Conservation (phyloP, 1,139 yeast genomes). For the Hemisphaericaspora lyxosophila region DNA sequence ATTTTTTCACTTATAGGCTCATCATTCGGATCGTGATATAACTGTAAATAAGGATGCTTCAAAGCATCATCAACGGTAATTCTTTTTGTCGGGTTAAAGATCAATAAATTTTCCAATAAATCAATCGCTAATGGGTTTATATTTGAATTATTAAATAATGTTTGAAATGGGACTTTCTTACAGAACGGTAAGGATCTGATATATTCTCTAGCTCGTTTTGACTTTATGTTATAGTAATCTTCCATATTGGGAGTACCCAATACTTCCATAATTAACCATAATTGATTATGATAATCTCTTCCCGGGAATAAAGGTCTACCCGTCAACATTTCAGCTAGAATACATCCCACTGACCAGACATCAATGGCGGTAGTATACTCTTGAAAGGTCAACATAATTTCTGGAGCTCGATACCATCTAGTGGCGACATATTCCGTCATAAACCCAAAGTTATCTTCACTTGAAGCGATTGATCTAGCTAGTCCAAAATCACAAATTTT, state of each 20-base stretch:
- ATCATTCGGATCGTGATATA: constrained; percentile 70
- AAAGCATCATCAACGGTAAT: constrained; percentile 66
- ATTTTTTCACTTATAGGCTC: constrained; percentile 63
- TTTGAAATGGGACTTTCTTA: constrained; percentile 44
- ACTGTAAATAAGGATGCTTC: constrained; percentile 61
- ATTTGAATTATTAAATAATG: constrained; percentile 34
- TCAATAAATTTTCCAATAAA: constrained; percentile 55
- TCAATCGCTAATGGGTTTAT: constrained; percentile 62
- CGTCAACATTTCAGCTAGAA: constrained; percentile 62
- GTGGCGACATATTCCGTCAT: constrained; percentile 77
- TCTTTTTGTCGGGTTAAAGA: constrained; percentile 65
- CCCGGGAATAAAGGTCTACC: constrained; percentile 80
- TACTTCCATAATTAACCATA: constrained; percentile 58
- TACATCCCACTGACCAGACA: constrained; percentile 80
- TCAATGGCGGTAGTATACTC: constrained; percentile 73
- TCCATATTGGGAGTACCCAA: constrained; percentile 65
- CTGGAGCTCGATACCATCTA: constrained; percentile 81
- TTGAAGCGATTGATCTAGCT: constrained; percentile 38
- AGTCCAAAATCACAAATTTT: constrained; percentile 60
- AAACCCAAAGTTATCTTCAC: constrained; percentile 37
- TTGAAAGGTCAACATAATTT: constrained; percentile 69
- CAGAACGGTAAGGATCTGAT: constrained; percentile 59
- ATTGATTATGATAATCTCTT: constrained; percentile 66
- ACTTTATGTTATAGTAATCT: constrained; percentile 56
- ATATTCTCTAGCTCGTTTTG: constrained; percentile 62